Evolutionary conservation across 345 rosid genomes (phyloP).

Genomic region (Raphanus raphanistrum): DNA sequence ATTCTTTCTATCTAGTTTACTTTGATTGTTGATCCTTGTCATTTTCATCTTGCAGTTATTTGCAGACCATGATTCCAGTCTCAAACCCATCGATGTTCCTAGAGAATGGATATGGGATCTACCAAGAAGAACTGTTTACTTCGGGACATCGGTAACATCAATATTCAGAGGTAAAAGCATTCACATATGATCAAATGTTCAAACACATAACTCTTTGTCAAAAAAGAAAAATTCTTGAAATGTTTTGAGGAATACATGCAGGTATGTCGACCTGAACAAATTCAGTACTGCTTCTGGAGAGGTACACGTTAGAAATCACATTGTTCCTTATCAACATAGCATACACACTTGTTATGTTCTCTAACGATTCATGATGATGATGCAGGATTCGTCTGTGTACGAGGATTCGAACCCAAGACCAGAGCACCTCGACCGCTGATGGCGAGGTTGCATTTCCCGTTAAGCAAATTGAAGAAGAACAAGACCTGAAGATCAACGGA

Average conservation of each 20-base stretch:
- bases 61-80: constrained; percentile 82
- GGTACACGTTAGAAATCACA: constrained; percentile 47
- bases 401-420: constrained; percentile 74
- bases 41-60: constrained; percentile 60
- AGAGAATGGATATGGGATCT: constrained; percentile 77
- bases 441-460: constrained; percentile 71
- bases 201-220: not conserved
- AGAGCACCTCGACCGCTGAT: constrained; percentile 84
- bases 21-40: constrained; percentile 1
- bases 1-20: not conserved
- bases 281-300: constrained; percentile 86
- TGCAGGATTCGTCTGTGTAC: constrained; percentile 87
- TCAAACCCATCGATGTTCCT: constrained; percentile 74
- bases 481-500: not conserved
- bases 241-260: constrained; percentile 37
- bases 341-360: no score
- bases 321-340: constrained; percentile 14
- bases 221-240: constrained; percentile 19
- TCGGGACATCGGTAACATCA: constrained; percentile 85
- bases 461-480: constrained; percentile 52
- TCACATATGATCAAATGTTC: constrained; percentile 10
- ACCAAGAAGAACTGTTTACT: constrained; percentile 75
- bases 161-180: constrained; percentile 73
- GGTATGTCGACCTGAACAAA: constrained; percentile 82
- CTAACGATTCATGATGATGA: no score